A percentile compares a stretch with the other conserved stretches of the same genome.
Conservation (phyloP, 169 alveolate genomes). For the Theileria parva region DNA sequence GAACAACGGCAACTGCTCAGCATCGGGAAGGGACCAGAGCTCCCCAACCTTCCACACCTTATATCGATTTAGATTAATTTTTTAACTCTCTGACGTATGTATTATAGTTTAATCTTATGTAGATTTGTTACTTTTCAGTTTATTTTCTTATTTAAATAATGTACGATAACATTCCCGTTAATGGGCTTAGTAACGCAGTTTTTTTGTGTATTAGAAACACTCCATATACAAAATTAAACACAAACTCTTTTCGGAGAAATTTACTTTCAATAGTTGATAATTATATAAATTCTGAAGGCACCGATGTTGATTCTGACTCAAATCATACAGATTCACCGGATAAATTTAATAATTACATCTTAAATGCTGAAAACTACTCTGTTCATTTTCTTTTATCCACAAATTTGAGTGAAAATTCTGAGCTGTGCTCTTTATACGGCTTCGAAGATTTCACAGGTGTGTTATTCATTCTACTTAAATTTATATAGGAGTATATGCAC, state of each 20-base stretch:
- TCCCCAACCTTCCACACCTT: conserved; percentile 32
- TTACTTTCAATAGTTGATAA: conserved; percentile 14
- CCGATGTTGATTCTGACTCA: conserved; percentile 8
- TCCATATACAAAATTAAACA: conserved; percentile 53
- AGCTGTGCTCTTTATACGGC: conserved; percentile 35
- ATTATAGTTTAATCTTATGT: background rate
- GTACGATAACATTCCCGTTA: background rate
- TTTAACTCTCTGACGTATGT: background rate
- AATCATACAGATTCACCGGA: conserved; percentile 1
- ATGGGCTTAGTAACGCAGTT: conserved; percentile 39
- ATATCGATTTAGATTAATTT: conserved; percentile 35
- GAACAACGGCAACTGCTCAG: conserved; percentile 32
- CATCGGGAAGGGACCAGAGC: conserved; percentile 17
- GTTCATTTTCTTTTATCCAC: conserved; percentile 45
- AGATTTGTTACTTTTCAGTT: background rate
- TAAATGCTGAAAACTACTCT: conserved; percentile 23
- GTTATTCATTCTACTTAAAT: background rate
- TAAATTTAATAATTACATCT: background rate
- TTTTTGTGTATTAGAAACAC: conserved; percentile 53
- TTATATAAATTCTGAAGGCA: background rate
- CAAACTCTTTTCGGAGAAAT: conserved; percentile 26
- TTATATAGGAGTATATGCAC: conserved; percentile 34
- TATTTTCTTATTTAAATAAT: background rate
- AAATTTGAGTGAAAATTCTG: background rate
- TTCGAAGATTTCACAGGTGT: conserved; percentile 63